phyloP scores from a whole-genome alignment of 306 rosid genomes.

The Citrullus colocynthis region DNA sequence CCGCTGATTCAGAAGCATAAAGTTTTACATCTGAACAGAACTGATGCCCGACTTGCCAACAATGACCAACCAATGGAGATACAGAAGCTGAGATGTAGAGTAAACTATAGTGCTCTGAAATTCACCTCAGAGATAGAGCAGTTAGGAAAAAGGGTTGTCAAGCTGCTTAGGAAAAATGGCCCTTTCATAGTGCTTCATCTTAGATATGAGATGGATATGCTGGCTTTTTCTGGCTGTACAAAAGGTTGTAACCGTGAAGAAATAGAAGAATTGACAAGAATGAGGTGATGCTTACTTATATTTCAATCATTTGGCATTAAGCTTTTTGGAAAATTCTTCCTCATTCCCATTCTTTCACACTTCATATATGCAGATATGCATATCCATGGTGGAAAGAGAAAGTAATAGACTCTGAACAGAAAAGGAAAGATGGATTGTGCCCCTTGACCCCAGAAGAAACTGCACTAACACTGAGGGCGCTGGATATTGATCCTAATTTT shows the following conservation, averaged over 20 bases:
- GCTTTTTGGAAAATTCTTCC: too few species aligned
- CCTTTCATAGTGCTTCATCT: conserved; percentile 85
- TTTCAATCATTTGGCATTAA: neutral
- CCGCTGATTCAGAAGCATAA: conserved; percentile 52
- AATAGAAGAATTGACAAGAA: conserved; percentile 62
- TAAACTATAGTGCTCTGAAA: conserved; percentile 57
- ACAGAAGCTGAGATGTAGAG: conserved; percentile 77
- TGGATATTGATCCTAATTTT: conserved; percentile 55
- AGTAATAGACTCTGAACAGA: conserved; percentile 48
- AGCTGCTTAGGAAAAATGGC: conserved; percentile 53
- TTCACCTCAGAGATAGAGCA: conserved; percentile 65
- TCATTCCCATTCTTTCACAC: neutral
- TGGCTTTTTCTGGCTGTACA: conserved; percentile 87
- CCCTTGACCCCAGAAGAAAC: conserved; percentile 91
- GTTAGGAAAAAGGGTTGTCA: conserved; percentile 62
- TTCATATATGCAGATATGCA: conserved; percentile 34
- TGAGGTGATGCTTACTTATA: conserved; percentile 43
- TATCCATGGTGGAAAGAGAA: conserved; percentile 91
- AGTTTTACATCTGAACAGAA: conserved; percentile 67
- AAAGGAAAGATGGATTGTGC: conserved; percentile 58
- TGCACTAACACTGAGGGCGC: conserved; percentile 58
- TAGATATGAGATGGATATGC: conserved; percentile 88
- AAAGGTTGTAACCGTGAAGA: conserved; percentile 71
- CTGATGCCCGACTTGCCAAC: conserved; percentile 75
- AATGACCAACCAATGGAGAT: conserved; percentile 55